Conservation (phyloP, 2,329 filamentous ascomycete genomes). For the Xylariaceae sp. region DNA sequence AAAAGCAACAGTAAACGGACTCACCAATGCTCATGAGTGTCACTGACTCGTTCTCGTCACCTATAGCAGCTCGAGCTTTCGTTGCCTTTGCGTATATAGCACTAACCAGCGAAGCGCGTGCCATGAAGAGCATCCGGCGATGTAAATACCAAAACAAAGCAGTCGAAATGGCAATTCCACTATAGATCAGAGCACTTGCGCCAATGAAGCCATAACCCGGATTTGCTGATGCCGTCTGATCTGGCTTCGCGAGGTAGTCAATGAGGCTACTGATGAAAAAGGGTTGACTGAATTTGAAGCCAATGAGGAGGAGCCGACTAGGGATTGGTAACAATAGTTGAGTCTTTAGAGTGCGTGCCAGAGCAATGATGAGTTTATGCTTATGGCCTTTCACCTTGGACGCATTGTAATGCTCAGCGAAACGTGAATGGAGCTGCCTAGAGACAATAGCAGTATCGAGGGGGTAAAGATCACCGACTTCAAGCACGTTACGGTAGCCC, state of each 20-base stretch:
- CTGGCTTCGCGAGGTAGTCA: constrained; percentile 25
- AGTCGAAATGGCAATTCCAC: constrained; percentile 38
- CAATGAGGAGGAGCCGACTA: constrained; percentile 27
- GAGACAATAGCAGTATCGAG: constrained; percentile 24
- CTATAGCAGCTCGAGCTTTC: constrained; percentile 13
- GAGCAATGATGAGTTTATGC: constrained; percentile 11
- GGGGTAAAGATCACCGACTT: constrained; percentile 33
- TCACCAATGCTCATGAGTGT: constrained; percentile 43
- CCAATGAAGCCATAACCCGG: constrained; percentile 43
- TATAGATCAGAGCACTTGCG: constrained; percentile 39
- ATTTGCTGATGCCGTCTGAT: constrained; percentile 16
- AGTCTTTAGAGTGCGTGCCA: constrained; percentile 16
- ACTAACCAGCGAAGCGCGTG: constrained; percentile 29
- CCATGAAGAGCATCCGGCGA: constrained; percentile 29
- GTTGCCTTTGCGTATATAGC: constrained; percentile 35
- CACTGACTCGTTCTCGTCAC: constrained; percentile 39
- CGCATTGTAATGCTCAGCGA: constrained; percentile 10
- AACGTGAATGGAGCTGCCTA: constrained; percentile 15
- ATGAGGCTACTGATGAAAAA: constrained; percentile 34
- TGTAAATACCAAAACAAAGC: constrained; percentile 40
- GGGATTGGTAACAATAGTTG: constrained; percentile 26
- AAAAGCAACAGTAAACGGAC: background rate
- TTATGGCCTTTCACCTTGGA: constrained; percentile 4
- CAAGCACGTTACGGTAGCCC: constrained; percentile 36
- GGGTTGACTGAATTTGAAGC: constrained; percentile 35